Percentiles rank a stretch among this genome's conserved stretches.
Conservation (phyloP, 2,329 filamentous ascomycete species). For the Penicillium psychrosexuale region DNA sequence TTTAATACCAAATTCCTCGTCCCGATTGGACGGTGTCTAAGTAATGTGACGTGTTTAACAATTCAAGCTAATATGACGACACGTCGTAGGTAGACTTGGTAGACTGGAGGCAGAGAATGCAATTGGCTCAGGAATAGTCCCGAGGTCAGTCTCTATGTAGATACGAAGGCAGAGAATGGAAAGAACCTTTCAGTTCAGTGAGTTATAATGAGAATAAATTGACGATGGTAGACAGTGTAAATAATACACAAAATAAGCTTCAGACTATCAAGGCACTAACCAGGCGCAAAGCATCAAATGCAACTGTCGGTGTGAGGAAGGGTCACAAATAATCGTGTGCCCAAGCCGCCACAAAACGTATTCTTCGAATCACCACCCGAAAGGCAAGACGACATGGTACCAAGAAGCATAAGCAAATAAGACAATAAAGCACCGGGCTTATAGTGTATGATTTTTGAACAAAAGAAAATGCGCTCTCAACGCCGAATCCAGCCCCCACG, state of each 20-base stretch:
- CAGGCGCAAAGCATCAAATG: neutral
- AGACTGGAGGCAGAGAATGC: too few relatives aligned
- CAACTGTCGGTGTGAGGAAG: neutral
- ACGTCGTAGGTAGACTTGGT: too few relatives aligned
- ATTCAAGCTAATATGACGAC: neutral
- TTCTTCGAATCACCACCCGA: neutral
- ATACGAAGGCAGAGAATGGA: neutral
- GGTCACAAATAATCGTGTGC: neutral
- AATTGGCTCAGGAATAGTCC: too few relatives aligned
- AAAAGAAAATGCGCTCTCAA: neutral
- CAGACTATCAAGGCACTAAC: neutral
- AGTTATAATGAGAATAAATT: neutral
- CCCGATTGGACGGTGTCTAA: neutral
- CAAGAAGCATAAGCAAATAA: neutral
- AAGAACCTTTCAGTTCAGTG: neutral
- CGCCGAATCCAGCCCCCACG: neutral
- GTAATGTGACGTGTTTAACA: neutral
- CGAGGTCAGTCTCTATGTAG: too few relatives aligned
- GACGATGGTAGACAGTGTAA: neutral
- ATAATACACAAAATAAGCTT: neutral
- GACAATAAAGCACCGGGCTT: neutral
- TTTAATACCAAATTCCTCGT: neutral
- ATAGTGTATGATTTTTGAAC: conserved; percentile 2
- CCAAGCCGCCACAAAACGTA: neutral
- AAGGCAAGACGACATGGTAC: neutral